Conservation (phyloP, 1,284 basidiomycete genomes). For the Papiliotrema laurentii region DNA sequence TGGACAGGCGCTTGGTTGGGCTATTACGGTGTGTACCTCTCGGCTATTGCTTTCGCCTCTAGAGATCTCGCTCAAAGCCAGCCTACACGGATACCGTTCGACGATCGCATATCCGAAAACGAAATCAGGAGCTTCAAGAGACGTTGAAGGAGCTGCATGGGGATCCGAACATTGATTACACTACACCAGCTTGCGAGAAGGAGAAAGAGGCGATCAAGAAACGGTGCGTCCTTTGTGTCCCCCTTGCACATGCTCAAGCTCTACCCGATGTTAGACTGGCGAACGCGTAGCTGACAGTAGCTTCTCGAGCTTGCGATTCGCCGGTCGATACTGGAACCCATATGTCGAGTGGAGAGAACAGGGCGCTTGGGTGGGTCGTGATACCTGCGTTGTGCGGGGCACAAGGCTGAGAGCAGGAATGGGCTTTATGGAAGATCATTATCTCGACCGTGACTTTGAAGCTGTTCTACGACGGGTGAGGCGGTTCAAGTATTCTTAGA, state of each 20-base stretch:
- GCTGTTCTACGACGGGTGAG: slow-evolving; percentile 39
- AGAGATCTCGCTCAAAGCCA: slow-evolving; percentile 4
- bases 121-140: slow-evolving; percentile 23
- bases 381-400: too few species aligned
- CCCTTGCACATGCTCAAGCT: not conserved
- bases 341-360: slow-evolving; percentile 53
- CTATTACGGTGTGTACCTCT: slow-evolving; percentile 36
- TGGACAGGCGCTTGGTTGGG: slow-evolving; percentile 43
- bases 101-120: slow-evolving; percentile 32
- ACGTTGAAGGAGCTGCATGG: slow-evolving; percentile 21
- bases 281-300: slow-evolving; percentile 19
- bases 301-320: slow-evolving; percentile 37
- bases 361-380: slow-evolving; percentile 45
- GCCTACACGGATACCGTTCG: slow-evolving; percentile 46
- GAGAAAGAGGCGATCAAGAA: slow-evolving; percentile 46
- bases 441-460: slow-evolving; percentile 42
- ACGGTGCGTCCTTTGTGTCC: slow-evolving; percentile 38
- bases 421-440: slow-evolving; percentile 44
- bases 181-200: slow-evolving; percentile 30
- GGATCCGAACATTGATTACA: slow-evolving; percentile 15
- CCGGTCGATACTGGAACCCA: slow-evolving; percentile 48
- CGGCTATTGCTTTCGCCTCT: not conserved
- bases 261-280: not conserved
- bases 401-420: slow-evolving; percentile 27
- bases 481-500: not conserved